A percentile compares a stretch with the other conserved stretches of the same genome.
phyloP scores from a whole-genome alignment of 2,329 filamentous ascomycete genomes.

The Botrytis tulipae region DNA sequence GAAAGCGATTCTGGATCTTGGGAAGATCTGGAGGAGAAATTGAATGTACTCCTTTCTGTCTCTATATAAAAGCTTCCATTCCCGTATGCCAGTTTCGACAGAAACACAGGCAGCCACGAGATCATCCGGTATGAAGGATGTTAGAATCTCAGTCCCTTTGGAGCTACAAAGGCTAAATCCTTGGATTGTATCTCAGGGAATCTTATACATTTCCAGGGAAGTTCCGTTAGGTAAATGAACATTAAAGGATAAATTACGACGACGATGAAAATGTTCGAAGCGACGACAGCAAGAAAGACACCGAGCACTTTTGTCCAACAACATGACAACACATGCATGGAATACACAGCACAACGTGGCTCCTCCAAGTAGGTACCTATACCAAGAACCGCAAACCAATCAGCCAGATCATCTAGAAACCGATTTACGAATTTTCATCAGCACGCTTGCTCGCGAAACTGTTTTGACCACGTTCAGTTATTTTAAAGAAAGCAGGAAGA shows the following conservation, averaged over 20 bases:
- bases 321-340: too few relatives aligned
- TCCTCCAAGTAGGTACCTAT: too few relatives aligned
- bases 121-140: too few relatives aligned
- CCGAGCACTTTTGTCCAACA: background rate
- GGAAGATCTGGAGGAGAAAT: background rate
- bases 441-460: too few relatives aligned
- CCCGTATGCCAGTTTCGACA: background rate
- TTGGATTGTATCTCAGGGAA: accelerated
- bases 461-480: too few relatives aligned
- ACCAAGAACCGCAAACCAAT: too few relatives aligned
- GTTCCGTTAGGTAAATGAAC: accelerated
- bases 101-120: background rate
- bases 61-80: background rate
- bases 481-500: too few relatives aligned
- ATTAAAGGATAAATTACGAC: accelerated
- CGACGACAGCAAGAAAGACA: background rate
- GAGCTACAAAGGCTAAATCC: background rate
- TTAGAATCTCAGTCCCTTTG: background rate
- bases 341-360: too few relatives aligned
- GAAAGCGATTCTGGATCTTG: accelerated
- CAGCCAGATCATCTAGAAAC: too few relatives aligned
- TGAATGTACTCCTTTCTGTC: background rate
- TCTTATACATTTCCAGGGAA: accelerated
- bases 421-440: background rate
- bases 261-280: background rate